Percentiles rank a stretch among this genome's conserved stretches.
Evolutionary conservation across 2,329 filamentous ascomycete species (phyloP).

Genomic region (Apiospora phragmitis): DNA sequence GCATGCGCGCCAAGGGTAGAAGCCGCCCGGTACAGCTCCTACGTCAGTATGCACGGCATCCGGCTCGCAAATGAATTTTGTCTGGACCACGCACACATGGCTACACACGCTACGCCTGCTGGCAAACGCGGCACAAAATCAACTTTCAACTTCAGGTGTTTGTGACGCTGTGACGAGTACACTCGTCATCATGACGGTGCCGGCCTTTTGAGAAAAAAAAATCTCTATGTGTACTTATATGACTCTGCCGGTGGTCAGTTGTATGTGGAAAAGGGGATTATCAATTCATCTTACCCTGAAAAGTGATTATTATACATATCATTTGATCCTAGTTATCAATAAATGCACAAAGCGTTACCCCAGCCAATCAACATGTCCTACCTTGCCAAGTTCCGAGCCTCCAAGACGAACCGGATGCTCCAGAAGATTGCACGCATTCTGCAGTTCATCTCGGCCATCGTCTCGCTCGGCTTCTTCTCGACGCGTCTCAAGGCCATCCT

Average conservation of each 20-base stretch:
- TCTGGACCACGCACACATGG: neutral
- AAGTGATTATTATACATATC: neutral
- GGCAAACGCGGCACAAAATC: neutral
- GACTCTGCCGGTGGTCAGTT: neutral
- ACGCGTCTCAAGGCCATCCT: constrained; percentile 40
- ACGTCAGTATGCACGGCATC: neutral
- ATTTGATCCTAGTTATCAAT: neutral
- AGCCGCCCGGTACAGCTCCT: neutral
- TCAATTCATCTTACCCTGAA: neutral
- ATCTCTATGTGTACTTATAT: neutral
- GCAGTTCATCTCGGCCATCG: constrained; percentile 44
- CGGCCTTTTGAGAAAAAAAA: neutral
- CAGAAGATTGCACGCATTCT: constrained; percentile 39
- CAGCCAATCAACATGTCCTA: constrained; percentile 8
- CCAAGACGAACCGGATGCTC: constrained; percentile 23
- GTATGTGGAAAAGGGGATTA: neutral
- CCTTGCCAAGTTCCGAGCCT: constrained; percentile 5
- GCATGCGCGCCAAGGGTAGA: neutral
- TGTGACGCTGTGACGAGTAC: neutral
- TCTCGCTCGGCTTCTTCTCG: constrained; percentile 45
- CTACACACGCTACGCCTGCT: neutral
- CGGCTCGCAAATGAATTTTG: neutral
- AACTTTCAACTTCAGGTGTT: neutral
- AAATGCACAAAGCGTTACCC: neutral
- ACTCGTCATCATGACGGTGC: neutral